Percentiles rank a stretch among this genome's conserved stretches.
Evolutionary conservation across 441 rosid genomes (phyloP).

Genomic region (Gossypium trilobum): DNA sequence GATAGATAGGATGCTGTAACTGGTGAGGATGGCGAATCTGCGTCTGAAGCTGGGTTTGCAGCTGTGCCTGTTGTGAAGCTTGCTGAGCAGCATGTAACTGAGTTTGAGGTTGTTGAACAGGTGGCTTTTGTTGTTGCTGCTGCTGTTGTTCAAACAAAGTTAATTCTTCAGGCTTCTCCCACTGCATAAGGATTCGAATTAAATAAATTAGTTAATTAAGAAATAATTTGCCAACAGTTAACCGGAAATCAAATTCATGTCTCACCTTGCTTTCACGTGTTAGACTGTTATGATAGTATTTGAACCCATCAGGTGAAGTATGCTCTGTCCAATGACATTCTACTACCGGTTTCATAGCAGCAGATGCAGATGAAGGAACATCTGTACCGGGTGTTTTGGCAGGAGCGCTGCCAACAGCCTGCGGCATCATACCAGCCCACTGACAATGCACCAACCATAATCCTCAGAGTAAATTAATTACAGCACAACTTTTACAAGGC

Average conservation of each 20-base stretch:
- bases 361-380: constrained; percentile 38
- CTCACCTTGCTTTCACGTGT: constrained; percentile 89
- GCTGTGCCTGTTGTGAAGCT: constrained; percentile 49
- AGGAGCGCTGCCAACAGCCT: constrained; percentile 33
- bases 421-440: constrained; percentile 55
- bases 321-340: constrained; percentile 94
- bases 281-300: constrained; percentile 72
- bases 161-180: constrained; percentile 97
- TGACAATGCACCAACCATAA: constrained; percentile 25
- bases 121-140: constrained; percentile 45
- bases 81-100: constrained; percentile 46
- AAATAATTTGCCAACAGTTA: constrained; percentile 5
- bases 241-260: constrained; percentile 16
- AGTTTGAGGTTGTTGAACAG: constrained; percentile 46
- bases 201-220: background rate
- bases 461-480: background rate
- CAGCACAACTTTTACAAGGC: background rate
- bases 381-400: constrained; percentile 37
- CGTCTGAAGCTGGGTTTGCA: constrained; percentile 40
- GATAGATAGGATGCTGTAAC: constrained; percentile 44
- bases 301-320: constrained; percentile 92
- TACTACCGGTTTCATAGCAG: constrained; percentile 22
- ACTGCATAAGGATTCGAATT: constrained; percentile 34
- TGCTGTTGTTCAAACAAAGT: constrained; percentile 48
- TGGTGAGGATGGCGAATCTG: constrained; percentile 54